phyloP scores from a whole-genome alignment of 2,329 filamentous ascomycete species.

The Diaporthe caulivora region DNA sequence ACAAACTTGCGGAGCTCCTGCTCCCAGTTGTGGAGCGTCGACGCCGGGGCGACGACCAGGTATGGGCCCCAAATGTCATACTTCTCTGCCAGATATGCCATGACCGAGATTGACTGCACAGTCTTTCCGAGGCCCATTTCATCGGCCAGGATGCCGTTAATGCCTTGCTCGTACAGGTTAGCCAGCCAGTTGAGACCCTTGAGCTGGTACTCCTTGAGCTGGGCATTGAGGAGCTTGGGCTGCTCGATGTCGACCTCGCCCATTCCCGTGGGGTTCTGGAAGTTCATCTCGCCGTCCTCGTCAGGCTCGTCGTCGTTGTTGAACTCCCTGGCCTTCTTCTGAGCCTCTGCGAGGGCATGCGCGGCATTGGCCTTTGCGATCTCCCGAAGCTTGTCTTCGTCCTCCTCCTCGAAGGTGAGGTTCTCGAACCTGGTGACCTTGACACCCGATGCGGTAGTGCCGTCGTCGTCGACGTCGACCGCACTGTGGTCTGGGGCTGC shows the following conservation, averaged over 20 bases:
- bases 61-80: slow-evolving; percentile 99
- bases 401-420: slow-evolving; percentile 94
- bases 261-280: slow-evolving; percentile 96
- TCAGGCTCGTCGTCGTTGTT: slow-evolving; percentile 81
- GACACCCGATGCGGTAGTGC: slow-evolving; percentile 59
- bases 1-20: slow-evolving; percentile 98
- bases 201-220: slow-evolving; percentile 98
- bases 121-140: slow-evolving; percentile 99
- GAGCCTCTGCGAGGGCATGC: slow-evolving; percentile 93
- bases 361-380: slow-evolving; percentile 97
- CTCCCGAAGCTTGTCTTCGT: slow-evolving; percentile 83
- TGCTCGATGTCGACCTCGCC: slow-evolving; percentile 95
- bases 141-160: slow-evolving; percentile 98
- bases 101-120: slow-evolving; percentile 98
- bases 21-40: slow-evolving; percentile 98
- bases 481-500: slow-evolving; percentile 53
- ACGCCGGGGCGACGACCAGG: slow-evolving; percentile 94
- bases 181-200: slow-evolving; percentile 99
- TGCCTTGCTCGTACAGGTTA: slow-evolving; percentile 98
- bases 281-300: slow-evolving; percentile 98
- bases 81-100: slow-evolving; percentile 97
- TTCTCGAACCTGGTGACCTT: slow-evolving; percentile 96
- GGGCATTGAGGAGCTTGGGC: slow-evolving; percentile 91
- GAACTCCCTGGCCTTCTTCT: slow-evolving; percentile 92
- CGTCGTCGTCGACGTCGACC: slow-evolving; percentile 65